A percentile compares a stretch with the other conserved stretches of the same genome.
Conservation (phyloP, 148 eudicot genomes). For the Bassia scoparia region DNA sequence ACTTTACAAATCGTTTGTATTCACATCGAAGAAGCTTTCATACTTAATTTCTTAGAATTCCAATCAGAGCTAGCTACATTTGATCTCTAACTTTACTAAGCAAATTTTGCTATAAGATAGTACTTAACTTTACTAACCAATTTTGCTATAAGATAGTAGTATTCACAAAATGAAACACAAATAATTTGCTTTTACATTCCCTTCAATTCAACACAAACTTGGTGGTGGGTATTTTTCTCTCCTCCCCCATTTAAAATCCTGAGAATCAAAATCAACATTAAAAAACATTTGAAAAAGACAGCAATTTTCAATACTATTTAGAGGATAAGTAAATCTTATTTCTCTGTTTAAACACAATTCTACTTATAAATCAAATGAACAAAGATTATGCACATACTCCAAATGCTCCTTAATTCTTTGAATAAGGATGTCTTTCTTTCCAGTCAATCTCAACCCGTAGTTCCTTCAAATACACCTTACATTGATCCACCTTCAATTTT, state of each 20-base stretch:
- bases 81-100: neutral
- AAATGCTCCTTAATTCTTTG: slow-evolving; percentile 68
- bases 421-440: slow-evolving; percentile 57
- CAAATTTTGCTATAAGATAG: neutral
- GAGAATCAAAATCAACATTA: slow-evolving; percentile 11
- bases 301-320: neutral
- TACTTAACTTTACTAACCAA: neutral
- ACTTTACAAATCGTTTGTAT: neutral
- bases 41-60: neutral
- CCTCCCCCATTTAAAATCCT: slow-evolving; percentile 61
- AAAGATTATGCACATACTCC: slow-evolving; percentile 34
- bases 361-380: neutral
- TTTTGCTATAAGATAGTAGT: neutral
- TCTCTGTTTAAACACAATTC: neutral
- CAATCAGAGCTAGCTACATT: neutral
- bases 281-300: neutral
- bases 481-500: slow-evolving; percentile 75
- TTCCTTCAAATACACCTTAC: slow-evolving; percentile 77
- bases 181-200: slow-evolving; percentile 33
- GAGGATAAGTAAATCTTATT: no score
- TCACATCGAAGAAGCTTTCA: neutral
- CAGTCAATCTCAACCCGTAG: slow-evolving; percentile 66
- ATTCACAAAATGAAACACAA: neutral
- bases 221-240: slow-evolving; percentile 62
- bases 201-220: slow-evolving; percentile 71